phyloP scores from a whole-genome alignment of 2,329 filamentous ascomycete genomes.

The Fusarium palustre region DNA sequence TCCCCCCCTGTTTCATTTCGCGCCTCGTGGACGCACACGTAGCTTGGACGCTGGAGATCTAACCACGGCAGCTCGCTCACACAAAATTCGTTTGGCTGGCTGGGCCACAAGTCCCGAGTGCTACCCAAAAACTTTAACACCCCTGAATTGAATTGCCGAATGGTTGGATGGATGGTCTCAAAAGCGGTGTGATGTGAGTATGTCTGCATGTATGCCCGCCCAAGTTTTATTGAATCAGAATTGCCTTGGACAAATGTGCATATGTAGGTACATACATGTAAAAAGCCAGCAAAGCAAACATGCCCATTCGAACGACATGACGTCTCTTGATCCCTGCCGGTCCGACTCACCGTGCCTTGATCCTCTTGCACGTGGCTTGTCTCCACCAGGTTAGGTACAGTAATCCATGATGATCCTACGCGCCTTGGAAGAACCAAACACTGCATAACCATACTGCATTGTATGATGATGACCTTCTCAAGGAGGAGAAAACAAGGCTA shows the following conservation, averaged over 20 bases:
- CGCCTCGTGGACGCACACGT: slow-evolving; percentile 10
- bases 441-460: slow-evolving; percentile 1
- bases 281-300: slow-evolving; percentile 22
- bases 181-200: slow-evolving; percentile 15
- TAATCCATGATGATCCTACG: slow-evolving; percentile 1
- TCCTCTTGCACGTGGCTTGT: slow-evolving; percentile 32
- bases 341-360: slow-evolving; percentile 27
- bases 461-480: not conserved
- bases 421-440: slow-evolving; percentile 1
- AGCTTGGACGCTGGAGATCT: slow-evolving; percentile 8
- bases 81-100: not conserved
- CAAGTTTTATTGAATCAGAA: slow-evolving; percentile 12
- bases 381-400: not conserved
- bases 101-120: slow-evolving; percentile 3
- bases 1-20: slow-evolving; percentile 28
- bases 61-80: slow-evolving; percentile 4
- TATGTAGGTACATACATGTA: slow-evolving; percentile 7
- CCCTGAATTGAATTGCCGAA: slow-evolving; percentile 23
- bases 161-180: not conserved
- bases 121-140: slow-evolving; percentile 13
- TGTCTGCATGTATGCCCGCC: not conserved
- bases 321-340: slow-evolving; percentile 21
- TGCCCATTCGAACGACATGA: slow-evolving; percentile 6
- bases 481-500: not conserved
- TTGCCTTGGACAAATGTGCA: not conserved